These are phyloP conservation scores for Thymus mandschuricus DNA, from an alignment of 257 asterid species.

Conservation along the genomic window DNA sequence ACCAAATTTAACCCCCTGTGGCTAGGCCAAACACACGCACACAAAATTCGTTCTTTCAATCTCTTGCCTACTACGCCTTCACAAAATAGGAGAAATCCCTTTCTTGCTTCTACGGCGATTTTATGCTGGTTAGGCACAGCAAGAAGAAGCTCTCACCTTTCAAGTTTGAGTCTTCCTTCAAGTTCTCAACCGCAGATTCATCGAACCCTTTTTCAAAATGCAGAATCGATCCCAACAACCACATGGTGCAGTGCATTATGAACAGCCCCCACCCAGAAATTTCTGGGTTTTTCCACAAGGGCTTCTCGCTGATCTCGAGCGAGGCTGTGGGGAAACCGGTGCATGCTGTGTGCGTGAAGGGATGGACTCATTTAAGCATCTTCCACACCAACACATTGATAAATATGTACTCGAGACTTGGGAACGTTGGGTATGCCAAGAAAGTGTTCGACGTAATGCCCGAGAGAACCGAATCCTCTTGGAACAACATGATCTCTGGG, in stretches of 20 bases:
- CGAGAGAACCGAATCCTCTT: slow-evolving; percentile 67
- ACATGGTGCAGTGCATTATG: slow-evolving; percentile 41
- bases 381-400: slow-evolving; percentile 72
- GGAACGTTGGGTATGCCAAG: slow-evolving; percentile 45
- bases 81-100: neutral
- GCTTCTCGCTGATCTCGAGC: slow-evolving; percentile 67
- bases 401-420: slow-evolving; percentile 57
- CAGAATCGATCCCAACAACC: slow-evolving; percentile 40
- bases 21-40: too few relatives aligned
- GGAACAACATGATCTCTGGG: slow-evolving; percentile 87
- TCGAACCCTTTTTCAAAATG: slow-evolving; percentile 44
- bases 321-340: slow-evolving; percentile 52
- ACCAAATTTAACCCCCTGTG: too few relatives aligned
- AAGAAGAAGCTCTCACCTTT: slow-evolving; percentile 50
- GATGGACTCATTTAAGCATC: slow-evolving; percentile 45
- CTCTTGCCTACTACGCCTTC: too few relatives aligned
- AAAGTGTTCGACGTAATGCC: slow-evolving; percentile 78
- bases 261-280: slow-evolving; percentile 57
- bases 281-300: slow-evolving; percentile 63
- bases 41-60: too few relatives aligned
- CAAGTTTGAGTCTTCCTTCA: slow-evolving; percentile 42
- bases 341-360: slow-evolving; percentile 64
- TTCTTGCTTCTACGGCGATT: neutral
- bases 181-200: slow-evolving; percentile 40
- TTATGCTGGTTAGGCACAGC: slow-evolving; percentile 55